Evolutionary conservation across 768 basidiomycete species (phyloP), one percentile per base, ranked within the genome.

Genomic region (Rossbeevera mucosa): DNA sequence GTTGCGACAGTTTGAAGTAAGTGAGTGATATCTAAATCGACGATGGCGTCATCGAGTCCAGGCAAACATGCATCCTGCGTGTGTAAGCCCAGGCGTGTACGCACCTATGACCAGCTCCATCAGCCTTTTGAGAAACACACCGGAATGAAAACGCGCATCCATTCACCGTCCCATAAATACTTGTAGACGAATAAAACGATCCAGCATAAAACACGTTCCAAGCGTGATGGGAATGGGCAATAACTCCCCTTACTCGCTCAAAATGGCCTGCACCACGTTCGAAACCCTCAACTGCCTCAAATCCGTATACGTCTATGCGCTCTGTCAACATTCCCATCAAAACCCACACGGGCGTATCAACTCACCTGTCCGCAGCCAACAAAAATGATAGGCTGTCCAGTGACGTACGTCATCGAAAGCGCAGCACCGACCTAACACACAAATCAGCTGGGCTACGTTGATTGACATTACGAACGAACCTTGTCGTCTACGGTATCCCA

Each of bases 401-500:
- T 98, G 50, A 97, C 92, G 70, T 96, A 98, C 47, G 95, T 96
- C 96, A 99, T 98, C 3, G 93, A 96, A 48, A 99, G 77, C 8
- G 96, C 96, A 7, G 96, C 96, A 30, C 96, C 96, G 47, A 99
- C 95, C 94, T 96, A 24, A 26, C 25, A 11, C 12, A 49, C 40
- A 63, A 8, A 29, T 51, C 42, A 55, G 29, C 48, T 24, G 26
- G 43, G 42, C 18, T 2, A 14, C 21, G 12, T 20, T 20, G 9
- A 3, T 4, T 21, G 3, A 20, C 5, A 14, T 20, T 13, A 16
- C 16, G 9, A 7, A 20, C 79, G 50, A 51, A 89, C 94, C 81
- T 94, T 94, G 72, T 94, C 92, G 63, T 94, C 92, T 20, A 98
- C 96, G 2, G 95, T 98, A 64, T 99, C 96, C 87, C 96, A 98